Base-by-base conservation (phyloP, 768 basidiomycete species). In the Leucosporidium creatinivorum region DNA sequence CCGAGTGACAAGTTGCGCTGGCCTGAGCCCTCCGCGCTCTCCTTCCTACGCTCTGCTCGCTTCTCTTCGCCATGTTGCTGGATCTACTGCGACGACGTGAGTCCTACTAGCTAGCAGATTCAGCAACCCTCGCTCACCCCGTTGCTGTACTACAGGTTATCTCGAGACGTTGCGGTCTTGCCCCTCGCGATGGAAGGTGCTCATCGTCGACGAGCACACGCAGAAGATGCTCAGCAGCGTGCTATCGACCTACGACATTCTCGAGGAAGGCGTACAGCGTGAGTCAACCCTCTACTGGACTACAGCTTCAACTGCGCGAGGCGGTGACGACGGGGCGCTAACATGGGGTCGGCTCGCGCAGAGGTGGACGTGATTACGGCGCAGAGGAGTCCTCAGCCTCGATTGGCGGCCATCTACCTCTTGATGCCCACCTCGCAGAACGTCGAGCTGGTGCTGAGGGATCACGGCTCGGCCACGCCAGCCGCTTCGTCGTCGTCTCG, bases 241-340 rank as follows among this genome's bases (percentile, higher is more conserved):
- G 5, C 83, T 97, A 73, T 92, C 91, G 79, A 87, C 91, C 77
- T 92, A 89, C 74, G 94, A 99, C 77, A 89, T 98, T 64, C 79
- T 98, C 64, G 87, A 92, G 78, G 91, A 96, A 82, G 93, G 93
- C 81, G 91, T 98, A 52, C 96, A 93, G 56, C 84, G 94, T 96
- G 80, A 77, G 91, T 82, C n/a, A 28, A 33, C 55, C 5, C n/a
- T 31, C 39, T 44, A 44, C 39, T 44, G 10, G 39, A 49, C 44
- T 15, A 28, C 51, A 48, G 1, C n/a, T 54, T 48, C 44, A 10
- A 26, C 23, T 18, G 23, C 26, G 31, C 23, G 33, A 15, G 49
- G 47, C 39, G 21, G 33, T 30, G 25, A 30, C 25, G 56, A 25
- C 13, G 12, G 21, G 26, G 21, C 33, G 44, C 59, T n/a, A 47